A percentile compares a stretch with the other conserved stretches of the same genome.
Evolutionary conservation across 345 rosid genomes (phyloP).

Genomic region (Murraya koenigii): DNA sequence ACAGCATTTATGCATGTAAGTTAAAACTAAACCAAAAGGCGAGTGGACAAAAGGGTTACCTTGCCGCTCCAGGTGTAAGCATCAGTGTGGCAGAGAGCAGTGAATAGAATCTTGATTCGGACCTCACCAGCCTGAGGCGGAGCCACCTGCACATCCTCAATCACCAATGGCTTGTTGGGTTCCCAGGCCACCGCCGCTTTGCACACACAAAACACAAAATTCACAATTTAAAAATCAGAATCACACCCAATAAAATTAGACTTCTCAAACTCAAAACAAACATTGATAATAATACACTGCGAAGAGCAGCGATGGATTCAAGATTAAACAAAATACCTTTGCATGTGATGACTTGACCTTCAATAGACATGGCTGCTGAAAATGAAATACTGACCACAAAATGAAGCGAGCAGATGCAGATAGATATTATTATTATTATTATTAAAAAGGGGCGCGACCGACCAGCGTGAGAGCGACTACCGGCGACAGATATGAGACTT

Average conservation of each 20-base stretch:
- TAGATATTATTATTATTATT: not conserved
- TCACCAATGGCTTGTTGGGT: conserved; percentile 78
- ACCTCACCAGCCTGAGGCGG: conserved; percentile 99
- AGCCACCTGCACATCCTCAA: conserved; percentile 91
- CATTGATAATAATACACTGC: not conserved
- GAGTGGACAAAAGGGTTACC: conserved; percentile 36
- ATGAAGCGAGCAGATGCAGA: not conserved
- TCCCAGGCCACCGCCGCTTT: conserved; percentile 98
- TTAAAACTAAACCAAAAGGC: not conserved
- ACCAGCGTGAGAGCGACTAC: no score
- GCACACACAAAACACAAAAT: conserved; percentile 1
- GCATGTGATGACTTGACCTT: conserved; percentile 89
- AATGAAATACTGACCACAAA: conserved; percentile 1
- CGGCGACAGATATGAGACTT: no score
- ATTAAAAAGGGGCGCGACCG: no score
- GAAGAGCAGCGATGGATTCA: not conserved
- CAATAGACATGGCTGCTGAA: conserved; percentile 53
- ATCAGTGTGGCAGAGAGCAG: conserved; percentile 97
- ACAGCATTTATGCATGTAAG: not conserved
- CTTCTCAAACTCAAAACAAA: not conserved
- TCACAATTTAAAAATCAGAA: not conserved
- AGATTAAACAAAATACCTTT: conserved; percentile 47
- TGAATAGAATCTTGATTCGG: conserved; percentile 78
- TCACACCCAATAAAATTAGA: not conserved
- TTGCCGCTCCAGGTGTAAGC: conserved; percentile 99